Conservation (phyloP, 768 basidiomycete species). For the Boletus patriciae region DNA sequence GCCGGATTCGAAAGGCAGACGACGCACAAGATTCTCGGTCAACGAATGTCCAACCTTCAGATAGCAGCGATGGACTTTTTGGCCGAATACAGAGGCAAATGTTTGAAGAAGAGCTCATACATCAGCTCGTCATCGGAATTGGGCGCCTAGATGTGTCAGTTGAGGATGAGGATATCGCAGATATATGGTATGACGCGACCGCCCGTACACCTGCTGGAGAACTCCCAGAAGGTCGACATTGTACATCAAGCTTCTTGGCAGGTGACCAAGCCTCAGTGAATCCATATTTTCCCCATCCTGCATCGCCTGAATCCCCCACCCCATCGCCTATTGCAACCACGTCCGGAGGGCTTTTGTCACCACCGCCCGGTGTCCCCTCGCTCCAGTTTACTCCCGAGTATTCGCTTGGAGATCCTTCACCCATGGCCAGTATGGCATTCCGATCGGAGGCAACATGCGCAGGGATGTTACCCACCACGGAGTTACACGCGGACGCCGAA, state of each 20-base stretch:
- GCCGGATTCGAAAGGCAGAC: constrained; percentile 65
- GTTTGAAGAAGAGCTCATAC: constrained; percentile 78
- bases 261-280: constrained; percentile 33
- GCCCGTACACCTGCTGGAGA: constrained; percentile 34
- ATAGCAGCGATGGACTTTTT: constrained; percentile 46
- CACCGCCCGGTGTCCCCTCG: constrained; percentile 12
- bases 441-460: constrained; percentile 16
- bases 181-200: constrained; percentile 35
- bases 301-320: constrained; percentile 31
- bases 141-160: constrained; percentile 58
- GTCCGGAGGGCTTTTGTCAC: constrained; percentile 16
- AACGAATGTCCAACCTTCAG: constrained; percentile 35
- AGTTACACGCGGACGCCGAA: constrained; percentile 13
- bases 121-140: constrained; percentile 89
- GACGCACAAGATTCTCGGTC: constrained; percentile 37
- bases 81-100: constrained; percentile 54
- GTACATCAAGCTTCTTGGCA: constrained; percentile 8
- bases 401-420: constrained; percentile 14
- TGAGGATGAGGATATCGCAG: constrained; percentile 37
- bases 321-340: constrained; percentile 23
- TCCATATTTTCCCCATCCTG: constrained; percentile 53
- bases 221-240: constrained; percentile 19
- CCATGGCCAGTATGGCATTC: constrained; percentile 12
- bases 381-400: constrained; percentile 20
- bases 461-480: constrained; percentile 2